A percentile compares a stretch with the other conserved stretches of the same genome.
These are phyloP conservation scores for Pythium plurisporium DNA, from an alignment of 352 stramenopile genomes.

Conservation along the genomic window DNA sequence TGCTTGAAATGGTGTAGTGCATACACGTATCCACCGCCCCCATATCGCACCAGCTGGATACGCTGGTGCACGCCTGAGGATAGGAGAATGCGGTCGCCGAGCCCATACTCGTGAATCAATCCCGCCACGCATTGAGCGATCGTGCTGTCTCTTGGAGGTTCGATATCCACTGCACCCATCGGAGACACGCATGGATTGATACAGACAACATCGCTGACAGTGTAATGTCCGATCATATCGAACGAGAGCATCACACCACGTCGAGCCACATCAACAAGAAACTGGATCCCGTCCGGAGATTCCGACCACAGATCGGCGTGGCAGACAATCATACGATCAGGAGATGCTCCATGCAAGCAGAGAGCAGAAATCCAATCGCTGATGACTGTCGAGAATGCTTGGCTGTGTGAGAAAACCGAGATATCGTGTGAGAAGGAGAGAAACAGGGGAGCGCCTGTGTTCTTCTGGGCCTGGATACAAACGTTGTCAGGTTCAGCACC, in stretches of 20 bases:
- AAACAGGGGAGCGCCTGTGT: slow-evolving; percentile 51
- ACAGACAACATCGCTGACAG: slow-evolving; percentile 47
- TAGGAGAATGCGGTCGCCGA: slow-evolving; percentile 41
- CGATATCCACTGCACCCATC: neutral
- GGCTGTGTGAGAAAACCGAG: neutral
- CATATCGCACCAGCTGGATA: slow-evolving; percentile 67
- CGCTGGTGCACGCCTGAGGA: slow-evolving; percentile 60
- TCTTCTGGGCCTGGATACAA: slow-evolving; percentile 36
- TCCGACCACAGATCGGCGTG: slow-evolving; percentile 67
- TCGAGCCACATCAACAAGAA: slow-evolving; percentile 38
- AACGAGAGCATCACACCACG: slow-evolving; percentile 53
- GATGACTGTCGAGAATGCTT: neutral
- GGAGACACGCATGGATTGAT: slow-evolving; percentile 26
- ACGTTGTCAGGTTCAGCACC: slow-evolving; percentile 9
- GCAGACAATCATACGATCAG: slow-evolving; percentile 52
- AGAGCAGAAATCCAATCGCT: slow-evolving; percentile 35
- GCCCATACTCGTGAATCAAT: slow-evolving; percentile 25
- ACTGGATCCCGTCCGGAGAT: slow-evolving; percentile 14
- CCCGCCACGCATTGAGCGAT: slow-evolving; percentile 36
- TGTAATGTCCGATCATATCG: slow-evolving; percentile 54
- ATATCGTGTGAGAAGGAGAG: slow-evolving; percentile 50
- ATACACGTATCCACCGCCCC: slow-evolving; percentile 64
- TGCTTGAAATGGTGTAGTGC: slow-evolving; percentile 46
- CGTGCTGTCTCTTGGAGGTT: slow-evolving; percentile 39
- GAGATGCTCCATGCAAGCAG: slow-evolving; percentile 25